phyloP scores from a whole-genome alignment of 2,329 filamentous ascomycete species.

The Diatrype stigma region DNA sequence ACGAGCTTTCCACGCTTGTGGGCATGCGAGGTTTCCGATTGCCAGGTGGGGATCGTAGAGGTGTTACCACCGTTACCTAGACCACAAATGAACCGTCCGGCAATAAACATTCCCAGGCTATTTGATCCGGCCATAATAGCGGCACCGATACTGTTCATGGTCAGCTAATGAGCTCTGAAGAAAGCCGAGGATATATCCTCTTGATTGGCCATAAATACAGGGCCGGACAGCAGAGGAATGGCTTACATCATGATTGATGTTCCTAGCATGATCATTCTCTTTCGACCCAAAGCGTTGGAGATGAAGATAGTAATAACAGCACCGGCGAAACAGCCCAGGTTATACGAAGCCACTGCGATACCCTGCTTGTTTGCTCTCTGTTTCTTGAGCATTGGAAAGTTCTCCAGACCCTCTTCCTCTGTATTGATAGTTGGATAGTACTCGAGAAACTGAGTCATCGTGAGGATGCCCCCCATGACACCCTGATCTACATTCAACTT shows the following conservation, averaged over 20 bases:
- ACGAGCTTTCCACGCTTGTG: conserved; percentile 58
- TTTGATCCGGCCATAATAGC: conserved; percentile 35
- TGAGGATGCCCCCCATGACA: conserved; percentile 72
- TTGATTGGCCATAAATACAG: too few relatives aligned
- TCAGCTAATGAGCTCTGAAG: not conserved
- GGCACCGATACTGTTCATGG: conserved; percentile 42
- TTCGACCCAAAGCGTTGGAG: conserved; percentile 54
- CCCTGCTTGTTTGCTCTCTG: conserved; percentile 47
- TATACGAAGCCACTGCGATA: conserved; percentile 53
- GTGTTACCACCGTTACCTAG: conserved; percentile 39
- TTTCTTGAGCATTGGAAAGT: conserved; percentile 29
- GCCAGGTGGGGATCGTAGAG: conserved; percentile 54
- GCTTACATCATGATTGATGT: conserved; percentile 49
- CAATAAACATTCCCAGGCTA: conserved; percentile 49
- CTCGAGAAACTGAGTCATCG: conserved; percentile 56
- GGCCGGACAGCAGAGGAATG: not conserved
- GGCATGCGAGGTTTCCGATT: conserved; percentile 54
- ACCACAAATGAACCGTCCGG: conserved; percentile 46
- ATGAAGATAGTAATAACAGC: conserved; percentile 43
- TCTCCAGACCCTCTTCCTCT: conserved; percentile 26
- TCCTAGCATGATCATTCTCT: conserved; percentile 53
- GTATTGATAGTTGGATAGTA: conserved; percentile 53
- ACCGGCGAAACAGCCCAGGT: conserved; percentile 55
- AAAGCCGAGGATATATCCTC: not conserved
- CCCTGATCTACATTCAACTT: conserved; percentile 59